These are phyloP conservation scores for Verticillium nubilum DNA, from an alignment of 2,329 filamentous ascomycete species.

Conservation along the genomic window DNA sequence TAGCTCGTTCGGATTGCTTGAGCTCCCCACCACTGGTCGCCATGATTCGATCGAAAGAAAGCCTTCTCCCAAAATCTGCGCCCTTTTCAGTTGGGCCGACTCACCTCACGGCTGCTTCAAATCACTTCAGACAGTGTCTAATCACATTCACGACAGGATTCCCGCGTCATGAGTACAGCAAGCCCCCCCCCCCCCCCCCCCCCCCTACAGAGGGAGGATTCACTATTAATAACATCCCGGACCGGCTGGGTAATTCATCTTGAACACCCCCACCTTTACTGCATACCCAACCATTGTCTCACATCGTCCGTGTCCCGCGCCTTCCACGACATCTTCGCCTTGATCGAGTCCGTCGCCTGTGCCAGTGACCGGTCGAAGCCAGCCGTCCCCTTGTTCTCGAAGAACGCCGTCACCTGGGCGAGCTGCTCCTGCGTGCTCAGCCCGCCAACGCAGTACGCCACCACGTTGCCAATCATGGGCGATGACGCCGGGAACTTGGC, in stretches of 20 bases:
- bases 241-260: not conserved
- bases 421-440: conserved; percentile 76
- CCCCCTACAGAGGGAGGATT: not conserved
- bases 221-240: not conserved
- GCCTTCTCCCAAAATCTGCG: not conserved
- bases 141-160: not conserved
- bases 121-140: not conserved
- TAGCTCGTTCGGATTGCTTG: not conserved
- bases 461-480: conserved; percentile 78
- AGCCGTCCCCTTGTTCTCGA: conserved; percentile 72
- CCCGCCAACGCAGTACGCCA: conserved; percentile 74
- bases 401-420: conserved; percentile 73
- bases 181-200: too few species aligned
- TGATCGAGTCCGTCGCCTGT: conserved; percentile 82
- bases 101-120: not conserved
- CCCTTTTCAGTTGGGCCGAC: not conserved
- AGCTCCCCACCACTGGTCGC: not conserved
- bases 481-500: conserved; percentile 81
- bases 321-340: conserved; percentile 79
- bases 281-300: conserved; percentile 38
- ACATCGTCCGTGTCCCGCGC: conserved; percentile 73
- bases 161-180: too few species aligned
- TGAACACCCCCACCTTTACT: not conserved
- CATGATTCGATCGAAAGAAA: not conserved
- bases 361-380: conserved; percentile 82